Evolutionary conservation across 1,284 basidiomycete genomes (phyloP).

Genomic region (Neolentinus lepideus): DNA sequence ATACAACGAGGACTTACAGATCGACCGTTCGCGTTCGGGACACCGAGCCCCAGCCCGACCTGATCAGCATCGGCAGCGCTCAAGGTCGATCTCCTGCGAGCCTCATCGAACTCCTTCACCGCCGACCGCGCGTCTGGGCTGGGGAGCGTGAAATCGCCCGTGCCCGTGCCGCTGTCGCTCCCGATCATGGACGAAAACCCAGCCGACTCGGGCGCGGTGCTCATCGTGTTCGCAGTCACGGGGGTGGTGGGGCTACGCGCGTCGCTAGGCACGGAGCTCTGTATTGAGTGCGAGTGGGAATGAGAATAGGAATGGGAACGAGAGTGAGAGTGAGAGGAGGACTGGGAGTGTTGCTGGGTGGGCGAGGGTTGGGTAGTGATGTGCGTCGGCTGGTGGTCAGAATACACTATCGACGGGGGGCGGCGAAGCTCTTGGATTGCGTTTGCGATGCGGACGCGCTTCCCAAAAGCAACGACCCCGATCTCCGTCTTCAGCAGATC

Average conservation of each 20-base stretch:
- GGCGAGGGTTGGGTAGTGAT: background rate
- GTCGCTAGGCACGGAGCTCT: constrained; percentile 16
- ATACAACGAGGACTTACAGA: constrained; percentile 8
- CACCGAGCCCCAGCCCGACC: constrained; percentile 20
- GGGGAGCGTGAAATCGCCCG: background rate
- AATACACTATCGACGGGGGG: constrained; percentile 48
- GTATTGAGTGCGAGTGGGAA: constrained; percentile 35
- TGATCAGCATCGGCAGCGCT: constrained; percentile 8
- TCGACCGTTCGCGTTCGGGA: background rate
- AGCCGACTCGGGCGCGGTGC: constrained; percentile 29
- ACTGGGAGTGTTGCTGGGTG: background rate
- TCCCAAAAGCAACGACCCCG: constrained; percentile 91
- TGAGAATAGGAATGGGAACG: constrained; percentile 32
- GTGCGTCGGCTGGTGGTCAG: constrained; percentile 22
- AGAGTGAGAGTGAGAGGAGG: constrained; percentile 28
- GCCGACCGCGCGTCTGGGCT: background rate
- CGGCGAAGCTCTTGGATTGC: constrained; percentile 88
- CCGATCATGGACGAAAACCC: constrained; percentile 8
- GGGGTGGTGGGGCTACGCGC: background rate
- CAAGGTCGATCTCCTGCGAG: constrained; percentile 14
- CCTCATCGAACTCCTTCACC: background rate
- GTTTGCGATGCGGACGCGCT: constrained; percentile 89
- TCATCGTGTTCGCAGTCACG: constrained; percentile 16
- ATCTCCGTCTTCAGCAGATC: constrained; percentile 93
- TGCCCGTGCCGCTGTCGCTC: background rate